Base-by-base conservation (phyloP, 2,329 filamentous ascomycete species). In the Arthrobotrys megalospora region DNA sequence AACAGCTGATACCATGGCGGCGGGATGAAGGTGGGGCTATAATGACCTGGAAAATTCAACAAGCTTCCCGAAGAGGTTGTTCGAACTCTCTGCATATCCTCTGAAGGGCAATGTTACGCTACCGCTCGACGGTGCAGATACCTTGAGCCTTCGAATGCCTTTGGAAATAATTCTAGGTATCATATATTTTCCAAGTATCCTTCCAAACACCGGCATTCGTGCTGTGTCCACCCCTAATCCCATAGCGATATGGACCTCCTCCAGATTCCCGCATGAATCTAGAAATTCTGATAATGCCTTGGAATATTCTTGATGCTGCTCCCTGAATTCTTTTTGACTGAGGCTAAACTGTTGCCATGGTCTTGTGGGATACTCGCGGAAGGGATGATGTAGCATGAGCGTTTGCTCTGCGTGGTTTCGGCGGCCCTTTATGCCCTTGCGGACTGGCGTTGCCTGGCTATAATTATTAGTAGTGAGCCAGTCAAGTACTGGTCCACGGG, bases 391-490 rank as follows among this genome's bases (percentile, higher is more conserved):
- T 8, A 77, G 38, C 65, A 77, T 70, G 14, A 77, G 48, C 5
- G 72, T 77, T 47, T 77, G 72, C 21, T 70, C 60, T 16, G 73
- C 19, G 21, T 70, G 73, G 24, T 34, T 70, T 12, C 55, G 65
- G 24, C 72, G 72, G 10, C 72, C 72, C 19, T 66, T 70, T 1
- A 45, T 24, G n/a, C 65, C 65, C 36, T 69, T 68, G 21, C 72
- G 55, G 14, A 76, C 55, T 6, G 64, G 72, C 16, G 62, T 36
- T 7, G 28, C 21, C 19, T 76, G 19, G 47, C 50, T 62, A 45
- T 76, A 63, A 24, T 66, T 55, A 16, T 36, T 41, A 6, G 16
- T 21, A 11, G 12, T 8, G 28, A 62, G 53, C 64, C 64, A 68
- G 41, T 32, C 14, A 5, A 76, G 45, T 0, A 19, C 32, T 6